A percentile compares a stretch with the other conserved stretches of the same genome.
phyloP scores from a whole-genome alignment of 345 rosid genomes.

The Euphorbia lathyris region DNA sequence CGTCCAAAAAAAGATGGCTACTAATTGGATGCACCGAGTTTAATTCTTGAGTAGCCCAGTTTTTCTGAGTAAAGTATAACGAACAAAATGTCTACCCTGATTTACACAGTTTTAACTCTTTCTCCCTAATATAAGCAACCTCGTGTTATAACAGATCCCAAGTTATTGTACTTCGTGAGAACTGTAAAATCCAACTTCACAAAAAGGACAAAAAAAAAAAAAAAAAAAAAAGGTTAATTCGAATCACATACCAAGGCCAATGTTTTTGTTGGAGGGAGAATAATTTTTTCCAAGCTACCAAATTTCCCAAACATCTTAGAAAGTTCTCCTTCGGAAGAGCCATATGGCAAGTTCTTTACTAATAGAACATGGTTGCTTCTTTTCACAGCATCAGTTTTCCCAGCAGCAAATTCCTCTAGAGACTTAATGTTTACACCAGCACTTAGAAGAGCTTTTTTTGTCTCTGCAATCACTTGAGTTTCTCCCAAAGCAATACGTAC shows the following conservation, averaged over 20 bases:
- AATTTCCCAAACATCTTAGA: slow-evolving; percentile 79
- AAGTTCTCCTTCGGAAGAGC: slow-evolving; percentile 77
- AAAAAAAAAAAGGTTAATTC: background rate
- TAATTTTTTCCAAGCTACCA: slow-evolving; percentile 74
- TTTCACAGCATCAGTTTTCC: slow-evolving; percentile 51
- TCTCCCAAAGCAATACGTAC: slow-evolving; percentile 96
- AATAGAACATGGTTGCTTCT: slow-evolving; percentile 84
- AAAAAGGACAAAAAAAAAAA: no score
- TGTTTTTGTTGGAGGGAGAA: slow-evolving; percentile 86
- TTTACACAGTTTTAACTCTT: background rate
- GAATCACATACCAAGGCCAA: slow-evolving; percentile 69
- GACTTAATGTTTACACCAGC: slow-evolving; percentile 75
- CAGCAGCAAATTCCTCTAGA: slow-evolving; percentile 66
- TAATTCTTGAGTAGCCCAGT: background rate
- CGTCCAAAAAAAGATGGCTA: background rate
- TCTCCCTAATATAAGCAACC: no score
- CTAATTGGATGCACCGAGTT: background rate
- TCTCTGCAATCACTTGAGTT: slow-evolving; percentile 90
- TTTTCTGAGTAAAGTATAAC: background rate
- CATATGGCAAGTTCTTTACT: slow-evolving; percentile 90
- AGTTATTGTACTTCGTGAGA: background rate
- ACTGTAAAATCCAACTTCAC: background rate
- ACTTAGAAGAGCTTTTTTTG: slow-evolving; percentile 71
- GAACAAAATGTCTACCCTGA: background rate
- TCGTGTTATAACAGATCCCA: no score